phyloP scores from a whole-genome alignment of 1,284 basidiomycete species.

The Mrakiaceae sp. region DNA sequence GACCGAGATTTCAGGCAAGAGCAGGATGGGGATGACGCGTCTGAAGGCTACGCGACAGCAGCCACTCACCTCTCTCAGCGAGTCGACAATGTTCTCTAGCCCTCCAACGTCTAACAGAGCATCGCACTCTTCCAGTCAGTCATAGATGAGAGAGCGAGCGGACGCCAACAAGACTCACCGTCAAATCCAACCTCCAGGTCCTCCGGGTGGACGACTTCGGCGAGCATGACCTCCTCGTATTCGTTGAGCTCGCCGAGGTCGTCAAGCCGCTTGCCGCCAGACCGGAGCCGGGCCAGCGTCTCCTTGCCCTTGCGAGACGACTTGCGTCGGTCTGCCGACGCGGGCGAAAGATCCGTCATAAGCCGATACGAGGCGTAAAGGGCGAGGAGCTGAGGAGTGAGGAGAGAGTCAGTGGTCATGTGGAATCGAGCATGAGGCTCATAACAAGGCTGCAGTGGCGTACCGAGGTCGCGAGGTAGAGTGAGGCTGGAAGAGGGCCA shows the following conservation, averaged over 20 bases:
- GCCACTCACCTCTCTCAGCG: constrained; percentile 44
- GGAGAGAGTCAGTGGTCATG: neutral
- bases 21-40: neutral
- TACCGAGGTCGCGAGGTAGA: constrained; percentile 7
- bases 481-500: neutral
- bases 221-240: constrained; percentile 71
- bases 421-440: neutral
- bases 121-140: neutral
- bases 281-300: constrained; percentile 56
- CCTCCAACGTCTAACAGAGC: constrained; percentile 71
- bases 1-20: no score
- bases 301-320: constrained; percentile 47
- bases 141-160: neutral
- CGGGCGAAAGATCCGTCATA: neutral
- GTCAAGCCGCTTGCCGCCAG: constrained; percentile 35
- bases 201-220: constrained; percentile 74
- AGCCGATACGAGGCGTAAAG: constrained; percentile 12
- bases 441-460: neutral
- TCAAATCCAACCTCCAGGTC: constrained; percentile 63
- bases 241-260: constrained; percentile 56
- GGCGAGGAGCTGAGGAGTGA: neutral
- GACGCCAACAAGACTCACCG: constrained; percentile 39
- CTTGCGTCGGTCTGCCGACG: constrained; percentile 2
- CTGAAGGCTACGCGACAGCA: neutral
- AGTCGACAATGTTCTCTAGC: constrained; percentile 80